A percentile compares a stretch with the other conserved stretches of the same genome.
These are phyloP conservation scores for Phytophthora multivora DNA, from an alignment of 352 stramenopile genomes.

Conservation along the genomic window DNA sequence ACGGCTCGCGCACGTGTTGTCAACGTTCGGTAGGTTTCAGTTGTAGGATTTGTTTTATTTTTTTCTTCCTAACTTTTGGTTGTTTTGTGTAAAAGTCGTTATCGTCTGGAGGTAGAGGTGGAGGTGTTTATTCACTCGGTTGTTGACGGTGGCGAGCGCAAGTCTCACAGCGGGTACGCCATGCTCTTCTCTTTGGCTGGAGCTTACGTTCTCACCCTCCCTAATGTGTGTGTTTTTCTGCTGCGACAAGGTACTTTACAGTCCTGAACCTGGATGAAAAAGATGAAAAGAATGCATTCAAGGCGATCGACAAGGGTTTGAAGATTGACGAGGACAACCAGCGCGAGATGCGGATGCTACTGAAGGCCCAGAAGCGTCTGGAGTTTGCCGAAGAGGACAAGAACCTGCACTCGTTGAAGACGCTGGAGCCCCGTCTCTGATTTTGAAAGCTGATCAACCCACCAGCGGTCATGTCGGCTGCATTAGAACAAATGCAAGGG, in stretches of 20 bases:
- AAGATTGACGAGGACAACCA: constrained; percentile 53
- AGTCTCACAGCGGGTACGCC: constrained; percentile 60
- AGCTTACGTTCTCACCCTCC: constrained; percentile 9
- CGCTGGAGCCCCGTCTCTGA: constrained; percentile 37
- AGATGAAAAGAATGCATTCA: constrained; percentile 42
- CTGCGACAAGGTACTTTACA: constrained; percentile 52
- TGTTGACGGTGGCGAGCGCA: constrained; percentile 34
- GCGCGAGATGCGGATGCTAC: constrained; percentile 49
- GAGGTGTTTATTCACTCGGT: constrained; percentile 58
- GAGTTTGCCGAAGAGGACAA: constrained; percentile 62
- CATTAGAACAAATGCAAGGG: constrained; percentile 1
- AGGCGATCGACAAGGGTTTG: constrained; percentile 53
- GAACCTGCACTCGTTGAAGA: constrained; percentile 51
- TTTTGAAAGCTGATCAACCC: not conserved
- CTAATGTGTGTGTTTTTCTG: constrained; percentile 4
- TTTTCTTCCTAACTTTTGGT: constrained; percentile 4
- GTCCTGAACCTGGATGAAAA: constrained; percentile 59
- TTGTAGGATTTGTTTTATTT: too few relatives aligned
- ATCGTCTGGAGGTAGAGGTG: constrained; percentile 67
- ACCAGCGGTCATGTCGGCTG: not conserved
- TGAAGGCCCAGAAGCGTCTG: constrained; percentile 65
- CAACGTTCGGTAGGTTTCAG: constrained; percentile 55
- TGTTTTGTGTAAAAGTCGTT: constrained; percentile 33
- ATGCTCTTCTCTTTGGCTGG: not conserved
- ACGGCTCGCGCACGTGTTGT: constrained; percentile 66